These are phyloP conservation scores for Acacia melanoxylon DNA, from an alignment of 306 rosid species.

Conservation along the genomic window DNA sequence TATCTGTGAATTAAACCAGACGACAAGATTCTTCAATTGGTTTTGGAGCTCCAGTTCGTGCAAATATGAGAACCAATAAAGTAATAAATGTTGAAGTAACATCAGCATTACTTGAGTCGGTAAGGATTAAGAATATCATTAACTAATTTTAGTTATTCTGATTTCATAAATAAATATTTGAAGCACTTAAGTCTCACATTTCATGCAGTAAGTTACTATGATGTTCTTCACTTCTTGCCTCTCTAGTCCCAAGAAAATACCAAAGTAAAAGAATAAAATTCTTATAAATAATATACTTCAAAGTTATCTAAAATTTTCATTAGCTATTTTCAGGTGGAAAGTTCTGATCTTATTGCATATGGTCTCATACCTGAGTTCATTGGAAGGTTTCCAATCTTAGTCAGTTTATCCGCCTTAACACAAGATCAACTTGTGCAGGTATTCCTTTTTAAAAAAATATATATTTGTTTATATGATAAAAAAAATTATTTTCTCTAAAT, in stretches of 20 bases:
- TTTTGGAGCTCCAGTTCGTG: slow-evolving; percentile 95
- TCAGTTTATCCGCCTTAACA: slow-evolving; percentile 84
- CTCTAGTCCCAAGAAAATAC: slow-evolving; percentile 1
- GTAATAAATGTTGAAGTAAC: slow-evolving; percentile 68
- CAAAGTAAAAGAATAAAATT: not conserved
- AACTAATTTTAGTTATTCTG: not conserved
- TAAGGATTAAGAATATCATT: slow-evolving; percentile 41
- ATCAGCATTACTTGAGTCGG: slow-evolving; percentile 87
- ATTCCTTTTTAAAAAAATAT: slow-evolving; percentile 21
- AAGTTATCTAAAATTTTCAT: slow-evolving; percentile 31
- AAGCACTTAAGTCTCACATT: not conserved
- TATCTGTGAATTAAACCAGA: slow-evolving; percentile 53
- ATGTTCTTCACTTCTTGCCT: slow-evolving; percentile 19
- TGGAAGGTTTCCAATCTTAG: slow-evolving; percentile 94
- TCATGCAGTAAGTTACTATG: not conserved
- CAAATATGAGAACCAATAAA: slow-evolving; percentile 78
- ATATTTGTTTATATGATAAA: not conserved
- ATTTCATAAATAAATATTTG: not conserved
- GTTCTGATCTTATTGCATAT: slow-evolving; percentile 92
- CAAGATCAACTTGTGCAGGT: slow-evolving; percentile 96
- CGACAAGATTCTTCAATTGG: slow-evolving; percentile 98
- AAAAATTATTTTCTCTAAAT: slow-evolving; percentile 11
- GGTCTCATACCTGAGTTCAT: slow-evolving; percentile 99
- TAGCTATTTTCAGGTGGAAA: slow-evolving; percentile 76
- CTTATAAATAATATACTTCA: not conserved